Evolutionary conservation across 2,329 filamentous ascomycete species (phyloP).

Genomic region (Aureobasidium zeae): DNA sequence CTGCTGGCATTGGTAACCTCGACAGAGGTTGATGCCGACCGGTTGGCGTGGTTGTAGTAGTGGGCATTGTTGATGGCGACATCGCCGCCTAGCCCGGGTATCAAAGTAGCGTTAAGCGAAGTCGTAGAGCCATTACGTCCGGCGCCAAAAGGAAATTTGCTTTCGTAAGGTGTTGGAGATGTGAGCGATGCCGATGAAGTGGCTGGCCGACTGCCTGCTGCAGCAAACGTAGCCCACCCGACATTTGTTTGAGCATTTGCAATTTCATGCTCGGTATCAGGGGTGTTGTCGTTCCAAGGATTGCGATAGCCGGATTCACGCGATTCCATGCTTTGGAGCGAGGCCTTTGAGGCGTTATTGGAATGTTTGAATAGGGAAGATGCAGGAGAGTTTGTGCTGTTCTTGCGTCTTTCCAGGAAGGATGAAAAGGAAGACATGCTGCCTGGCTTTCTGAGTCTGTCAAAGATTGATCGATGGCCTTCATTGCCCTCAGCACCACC

Average conservation of each 20-base stretch:
- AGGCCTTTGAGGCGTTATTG: slow-evolving; percentile 89
- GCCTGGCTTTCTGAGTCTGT: slow-evolving; percentile 86
- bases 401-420: slow-evolving; percentile 93
- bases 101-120: slow-evolving; percentile 29
- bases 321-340: slow-evolving; percentile 90
- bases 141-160: slow-evolving; percentile 54
- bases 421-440: slow-evolving; percentile 92
- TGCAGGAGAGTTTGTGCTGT: slow-evolving; percentile 65
- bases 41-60: slow-evolving; percentile 12
- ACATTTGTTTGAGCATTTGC: slow-evolving; percentile 23
- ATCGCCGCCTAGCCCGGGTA: slow-evolving; percentile 32
- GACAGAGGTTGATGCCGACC: slow-evolving; percentile 6
- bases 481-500: slow-evolving; percentile 58
- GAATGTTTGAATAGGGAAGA: slow-evolving; percentile 83
- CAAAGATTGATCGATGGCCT: slow-evolving; percentile 75
- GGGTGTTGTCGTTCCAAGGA: slow-evolving; percentile 94
- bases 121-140: slow-evolving; percentile 31
- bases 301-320: slow-evolving; percentile 80
- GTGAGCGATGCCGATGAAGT: slow-evolving; percentile 53
- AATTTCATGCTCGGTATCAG: slow-evolving; percentile 82
- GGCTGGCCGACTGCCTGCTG: slow-evolving; percentile 58
- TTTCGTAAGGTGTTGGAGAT: slow-evolving; percentile 48
- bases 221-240: slow-evolving; percentile 37
- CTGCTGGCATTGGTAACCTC: slow-evolving; percentile 7
- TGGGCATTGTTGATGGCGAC: slow-evolving; percentile 24